Percentiles rank a stretch among this genome's conserved stretches.
Conservation (phyloP, 306 rosid genomes). For the Cajanus cajan region DNA sequence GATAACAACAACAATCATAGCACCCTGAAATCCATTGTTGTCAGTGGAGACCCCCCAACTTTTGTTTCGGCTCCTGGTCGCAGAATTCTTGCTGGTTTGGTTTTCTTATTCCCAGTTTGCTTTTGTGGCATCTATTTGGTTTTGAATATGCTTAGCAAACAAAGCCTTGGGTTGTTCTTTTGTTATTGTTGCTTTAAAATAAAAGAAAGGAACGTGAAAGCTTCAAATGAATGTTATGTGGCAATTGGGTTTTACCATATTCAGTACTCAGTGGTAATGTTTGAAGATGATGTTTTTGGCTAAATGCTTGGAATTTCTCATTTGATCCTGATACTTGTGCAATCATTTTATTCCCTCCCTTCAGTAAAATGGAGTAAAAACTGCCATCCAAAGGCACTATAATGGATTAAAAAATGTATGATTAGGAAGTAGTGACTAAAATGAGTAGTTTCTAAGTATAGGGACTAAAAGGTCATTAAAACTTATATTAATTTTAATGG, state of each 20-base stretch:
- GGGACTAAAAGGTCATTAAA: no score
- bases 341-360: no score
- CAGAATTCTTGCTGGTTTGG: conserved; percentile 85
- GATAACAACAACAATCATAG: conserved; percentile 31
- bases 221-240: background rate
- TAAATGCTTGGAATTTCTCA: background rate
- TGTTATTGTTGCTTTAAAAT: background rate
- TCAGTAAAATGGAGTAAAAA: no score
- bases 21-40: conserved; percentile 68
- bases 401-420: no score
- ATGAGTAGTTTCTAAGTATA: no score
- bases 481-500: conserved; percentile 4
- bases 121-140: background rate
- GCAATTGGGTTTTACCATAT: background rate
- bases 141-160: background rate
- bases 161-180: background rate
- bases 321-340: no score
- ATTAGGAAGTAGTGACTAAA: no score
- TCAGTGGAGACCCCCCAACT: conserved; percentile 85
- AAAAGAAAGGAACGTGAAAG: background rate
- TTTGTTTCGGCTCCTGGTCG: conserved; percentile 93
- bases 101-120: background rate
- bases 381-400: no score
- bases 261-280: background rate
- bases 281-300: background rate